Conservation (phyloP, 345 rosid species). For the Eucalyptus sp. region DNA sequence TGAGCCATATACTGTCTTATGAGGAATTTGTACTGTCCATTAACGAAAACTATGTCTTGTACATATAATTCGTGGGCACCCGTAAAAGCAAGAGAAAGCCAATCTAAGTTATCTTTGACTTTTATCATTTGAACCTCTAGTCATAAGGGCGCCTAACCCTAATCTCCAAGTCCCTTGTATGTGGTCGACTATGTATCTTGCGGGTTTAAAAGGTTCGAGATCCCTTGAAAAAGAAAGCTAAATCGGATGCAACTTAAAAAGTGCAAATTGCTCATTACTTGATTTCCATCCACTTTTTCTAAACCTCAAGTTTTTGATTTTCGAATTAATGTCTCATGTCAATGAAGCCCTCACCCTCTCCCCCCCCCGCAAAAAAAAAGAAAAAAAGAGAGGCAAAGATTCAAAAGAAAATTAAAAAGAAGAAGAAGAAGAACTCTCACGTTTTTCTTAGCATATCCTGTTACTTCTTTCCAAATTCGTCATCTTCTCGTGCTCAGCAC, state of each 20-base stretch:
- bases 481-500: neutral
- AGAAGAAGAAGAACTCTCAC: neutral
- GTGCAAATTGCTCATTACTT: neutral
- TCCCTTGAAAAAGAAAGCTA: neutral
- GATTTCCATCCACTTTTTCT: accelerated
- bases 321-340: neutral
- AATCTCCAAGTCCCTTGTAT: neutral
- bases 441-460: neutral
- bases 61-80: neutral
- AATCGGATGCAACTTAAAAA: neutral
- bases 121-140: neutral
- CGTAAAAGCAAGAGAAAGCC: neutral
- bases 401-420: neutral
- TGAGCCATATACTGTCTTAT: neutral
- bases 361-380: too few species aligned
- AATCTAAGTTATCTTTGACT: neutral
- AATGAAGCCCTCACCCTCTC: neutral
- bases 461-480: neutral
- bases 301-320: neutral
- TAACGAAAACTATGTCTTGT: neutral
- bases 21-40: neutral
- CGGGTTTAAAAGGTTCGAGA: accelerated
- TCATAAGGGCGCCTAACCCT: neutral
- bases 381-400: neutral
- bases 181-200: neutral